phyloP scores from a whole-genome alignment of 1,284 basidiomycete genomes.

The Trametes pubescens region DNA sequence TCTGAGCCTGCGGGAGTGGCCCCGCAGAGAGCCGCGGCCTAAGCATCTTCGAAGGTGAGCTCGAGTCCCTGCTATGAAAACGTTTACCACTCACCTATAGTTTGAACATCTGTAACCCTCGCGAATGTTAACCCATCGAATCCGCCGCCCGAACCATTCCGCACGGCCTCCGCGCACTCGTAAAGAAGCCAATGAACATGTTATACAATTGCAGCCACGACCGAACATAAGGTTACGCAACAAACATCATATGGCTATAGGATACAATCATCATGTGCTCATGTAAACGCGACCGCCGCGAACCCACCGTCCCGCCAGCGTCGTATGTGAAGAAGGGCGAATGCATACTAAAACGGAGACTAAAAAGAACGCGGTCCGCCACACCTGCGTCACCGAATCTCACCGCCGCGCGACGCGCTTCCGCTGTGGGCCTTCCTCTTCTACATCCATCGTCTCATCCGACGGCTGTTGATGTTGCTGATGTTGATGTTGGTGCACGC shows the following conservation, averaged over 20 bases:
- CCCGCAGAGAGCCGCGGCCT: slow-evolving; percentile 15
- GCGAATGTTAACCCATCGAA: no score
- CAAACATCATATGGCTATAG: slow-evolving; percentile 35
- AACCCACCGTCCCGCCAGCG: not conserved
- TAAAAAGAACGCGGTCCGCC: not conserved
- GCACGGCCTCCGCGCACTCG: not conserved
- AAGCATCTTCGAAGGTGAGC: slow-evolving; percentile 23
- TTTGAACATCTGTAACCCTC: no score
- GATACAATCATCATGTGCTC: slow-evolving; percentile 30
- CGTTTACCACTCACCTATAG: no score
- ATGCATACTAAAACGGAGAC: not conserved
- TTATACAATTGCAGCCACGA: slow-evolving; percentile 28
- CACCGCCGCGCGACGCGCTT: slow-evolving; percentile 48
- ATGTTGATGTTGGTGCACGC: slow-evolving; percentile 31
- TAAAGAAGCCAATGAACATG: slow-evolving; percentile 14
- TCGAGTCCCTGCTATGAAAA: not conserved
- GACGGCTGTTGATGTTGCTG: slow-evolving; percentile 9
- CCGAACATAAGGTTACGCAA: slow-evolving; percentile 23
- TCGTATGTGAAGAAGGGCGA: not conserved
- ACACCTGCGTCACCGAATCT: slow-evolving; percentile 5
- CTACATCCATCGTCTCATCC: slow-evolving; percentile 48
- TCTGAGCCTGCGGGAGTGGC: not conserved
- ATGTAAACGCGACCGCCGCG: not conserved
- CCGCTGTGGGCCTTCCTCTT: slow-evolving; percentile 49
- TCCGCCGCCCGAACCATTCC: no score